phyloP scores from a whole-genome alignment of 2,329 filamentous ascomycete species.

The Talaromyces pinophilus region DNA sequence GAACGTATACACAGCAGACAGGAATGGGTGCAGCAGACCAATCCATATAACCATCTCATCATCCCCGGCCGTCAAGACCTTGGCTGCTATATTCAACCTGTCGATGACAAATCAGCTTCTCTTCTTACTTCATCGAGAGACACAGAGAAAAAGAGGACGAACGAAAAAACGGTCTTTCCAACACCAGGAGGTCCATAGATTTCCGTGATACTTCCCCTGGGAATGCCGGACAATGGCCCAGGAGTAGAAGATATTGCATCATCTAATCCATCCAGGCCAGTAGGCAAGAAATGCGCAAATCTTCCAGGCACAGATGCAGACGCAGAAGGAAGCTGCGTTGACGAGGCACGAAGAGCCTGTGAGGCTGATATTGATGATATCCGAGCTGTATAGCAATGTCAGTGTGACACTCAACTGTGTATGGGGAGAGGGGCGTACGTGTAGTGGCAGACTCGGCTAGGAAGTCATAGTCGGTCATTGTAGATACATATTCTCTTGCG shows the following conservation, averaged over 20 bases:
- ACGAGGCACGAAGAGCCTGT: slow-evolving; percentile 36
- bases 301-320: slow-evolving; percentile 21
- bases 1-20: slow-evolving; percentile 17
- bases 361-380: slow-evolving; percentile 40
- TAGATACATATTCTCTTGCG: not conserved
- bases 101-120: slow-evolving; percentile 3
- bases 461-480: slow-evolving; percentile 25
- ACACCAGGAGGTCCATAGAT: slow-evolving; percentile 83
- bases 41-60: slow-evolving; percentile 74
- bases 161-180: slow-evolving; percentile 84
- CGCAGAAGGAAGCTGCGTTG: slow-evolving; percentile 8
- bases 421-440: not conserved
- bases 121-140: slow-evolving; percentile 1
- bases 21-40: slow-evolving; percentile 57
- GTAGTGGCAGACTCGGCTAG: not conserved
- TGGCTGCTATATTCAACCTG: slow-evolving; percentile 70
- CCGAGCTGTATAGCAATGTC: slow-evolving; percentile 28
- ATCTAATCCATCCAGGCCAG: slow-evolving; percentile 54
- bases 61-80: slow-evolving; percentile 61
- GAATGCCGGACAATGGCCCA: slow-evolving; percentile 56
- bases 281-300: slow-evolving; percentile 34
- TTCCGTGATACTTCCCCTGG: slow-evolving; percentile 77
- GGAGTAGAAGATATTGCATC: slow-evolving; percentile 28
- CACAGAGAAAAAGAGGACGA: slow-evolving; percentile 37
- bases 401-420: slow-evolving; percentile 1